These are phyloP conservation scores for Phytopythium ostracodes DNA, from an alignment of 352 stramenopile species.

Conservation along the genomic window DNA sequence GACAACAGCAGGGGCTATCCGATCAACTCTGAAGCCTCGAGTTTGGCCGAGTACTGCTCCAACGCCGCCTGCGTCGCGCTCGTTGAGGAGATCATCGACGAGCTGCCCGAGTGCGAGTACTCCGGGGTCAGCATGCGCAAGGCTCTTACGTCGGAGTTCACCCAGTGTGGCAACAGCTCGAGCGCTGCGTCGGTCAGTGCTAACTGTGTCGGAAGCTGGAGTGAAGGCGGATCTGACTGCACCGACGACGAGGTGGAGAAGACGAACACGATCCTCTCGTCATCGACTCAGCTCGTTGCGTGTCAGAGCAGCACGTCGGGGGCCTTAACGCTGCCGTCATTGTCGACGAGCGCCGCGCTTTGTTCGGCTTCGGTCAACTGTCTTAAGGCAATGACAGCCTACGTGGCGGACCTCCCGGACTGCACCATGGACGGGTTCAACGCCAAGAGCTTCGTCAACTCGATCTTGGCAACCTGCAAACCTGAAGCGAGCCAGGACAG, in stretches of 20 bases:
- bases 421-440: background rate
- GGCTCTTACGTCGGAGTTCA: background rate
- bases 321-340: background rate
- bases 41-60: constrained; percentile 1
- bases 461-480: background rate
- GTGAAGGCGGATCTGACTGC: background rate
- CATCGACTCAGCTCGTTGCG: background rate
- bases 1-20: background rate
- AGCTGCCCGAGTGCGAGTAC: constrained; percentile 3
- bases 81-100: background rate
- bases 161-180: background rate
- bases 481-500: background rate
- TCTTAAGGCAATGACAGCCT: background rate
- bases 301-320: background rate
- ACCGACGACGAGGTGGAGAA: background rate
- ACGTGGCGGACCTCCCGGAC: background rate
- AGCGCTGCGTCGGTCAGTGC: background rate
- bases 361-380: background rate
- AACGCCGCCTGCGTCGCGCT: constrained; percentile 1
- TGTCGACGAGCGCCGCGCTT: background rate
- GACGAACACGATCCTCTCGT: background rate
- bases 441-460: constrained; percentile 2
- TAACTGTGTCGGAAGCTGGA: background rate
- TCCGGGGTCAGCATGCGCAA: background rate
- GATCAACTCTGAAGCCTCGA: background rate